Evolutionary conservation across 169 alveolate genomes (phyloP).

Genomic region (Plasmodium falciparum): DNA sequence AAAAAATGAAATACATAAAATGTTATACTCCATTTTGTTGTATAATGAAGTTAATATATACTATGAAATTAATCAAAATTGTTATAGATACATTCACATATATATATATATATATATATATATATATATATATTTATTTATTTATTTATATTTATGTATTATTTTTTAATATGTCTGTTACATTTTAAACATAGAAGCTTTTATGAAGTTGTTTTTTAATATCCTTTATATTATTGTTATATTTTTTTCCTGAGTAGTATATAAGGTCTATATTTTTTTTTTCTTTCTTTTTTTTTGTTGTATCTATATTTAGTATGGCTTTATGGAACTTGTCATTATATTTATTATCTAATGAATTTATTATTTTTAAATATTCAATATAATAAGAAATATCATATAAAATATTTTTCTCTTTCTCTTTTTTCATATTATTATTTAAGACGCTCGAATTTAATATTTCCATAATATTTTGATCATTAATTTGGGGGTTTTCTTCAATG

Average conservation of each 20-base stretch:
- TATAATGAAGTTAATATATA: no score
- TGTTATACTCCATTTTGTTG: no score
- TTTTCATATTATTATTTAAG: conserved; percentile 10
- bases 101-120: no score
- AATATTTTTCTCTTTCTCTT: conserved; percentile 22
- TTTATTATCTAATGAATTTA: conserved; percentile 12
- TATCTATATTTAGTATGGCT: conserved; percentile 26
- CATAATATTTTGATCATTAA: conserved; percentile 24
- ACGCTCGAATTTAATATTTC: conserved; percentile 26
- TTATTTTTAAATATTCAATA: conserved; percentile 28
- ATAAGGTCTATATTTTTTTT: conserved; percentile 8
- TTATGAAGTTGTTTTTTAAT: conserved; percentile 22
- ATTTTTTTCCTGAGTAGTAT: conserved; percentile 22
- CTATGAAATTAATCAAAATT: no score
- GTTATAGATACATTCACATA: no score
- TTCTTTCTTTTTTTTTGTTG: conserved; percentile 13
- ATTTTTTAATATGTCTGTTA: no score
- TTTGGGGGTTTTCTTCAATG: not conserved
- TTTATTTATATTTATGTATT: no score
- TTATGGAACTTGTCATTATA: conserved; percentile 7
- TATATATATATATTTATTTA: no score
- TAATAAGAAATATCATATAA: conserved; percentile 25
- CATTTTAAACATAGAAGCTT: not conserved
- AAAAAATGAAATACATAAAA: no score
- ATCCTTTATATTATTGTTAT: conserved; percentile 57